phyloP scores from a whole-genome alignment of 2,329 filamentous ascomycete genomes.

The Neonectria sp. region DNA sequence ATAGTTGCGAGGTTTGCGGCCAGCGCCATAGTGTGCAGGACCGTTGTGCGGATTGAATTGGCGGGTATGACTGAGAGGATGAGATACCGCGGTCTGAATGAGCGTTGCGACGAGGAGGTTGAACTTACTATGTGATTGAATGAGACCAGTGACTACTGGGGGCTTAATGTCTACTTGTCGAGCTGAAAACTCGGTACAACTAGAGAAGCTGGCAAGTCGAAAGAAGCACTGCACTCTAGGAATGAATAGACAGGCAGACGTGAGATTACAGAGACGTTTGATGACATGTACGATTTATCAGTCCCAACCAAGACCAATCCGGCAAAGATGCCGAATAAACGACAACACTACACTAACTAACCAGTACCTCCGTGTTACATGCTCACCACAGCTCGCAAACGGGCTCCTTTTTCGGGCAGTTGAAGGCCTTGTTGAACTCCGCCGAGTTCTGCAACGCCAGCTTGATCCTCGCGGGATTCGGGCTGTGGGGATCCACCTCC shows the following conservation, averaged over 20 bases:
- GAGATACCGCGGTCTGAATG: neutral
- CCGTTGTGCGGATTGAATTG: constrained; percentile 18
- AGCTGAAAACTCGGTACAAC: neutral
- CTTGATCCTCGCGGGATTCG: constrained; percentile 72
- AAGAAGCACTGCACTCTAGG: neutral
- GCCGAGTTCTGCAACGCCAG: constrained; percentile 78
- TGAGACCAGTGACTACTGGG: neutral
- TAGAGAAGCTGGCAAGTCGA: neutral
- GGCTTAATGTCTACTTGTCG: no score
- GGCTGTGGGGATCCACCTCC: constrained; percentile 76
- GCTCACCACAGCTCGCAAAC: constrained; percentile 78
- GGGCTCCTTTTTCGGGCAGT: constrained; percentile 75
- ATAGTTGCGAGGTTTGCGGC: constrained; percentile 22
- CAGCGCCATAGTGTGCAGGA: constrained; percentile 13
- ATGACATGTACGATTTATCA: no score
- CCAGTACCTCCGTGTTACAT: neutral
- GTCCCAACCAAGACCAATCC: no score
- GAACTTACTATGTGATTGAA: constrained; percentile 5
- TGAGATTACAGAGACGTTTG: no score
- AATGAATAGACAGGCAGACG: neutral
- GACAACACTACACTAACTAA: no score
- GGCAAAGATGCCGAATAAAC: no score
- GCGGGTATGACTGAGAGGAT: constrained; percentile 15
- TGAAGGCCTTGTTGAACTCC: constrained; percentile 77
- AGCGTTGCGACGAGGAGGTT: constrained; percentile 4